These are phyloP conservation scores for Sphaceloma murrayae DNA, from an alignment of 2,329 filamentous ascomycete species.

Conservation along the genomic window DNA sequence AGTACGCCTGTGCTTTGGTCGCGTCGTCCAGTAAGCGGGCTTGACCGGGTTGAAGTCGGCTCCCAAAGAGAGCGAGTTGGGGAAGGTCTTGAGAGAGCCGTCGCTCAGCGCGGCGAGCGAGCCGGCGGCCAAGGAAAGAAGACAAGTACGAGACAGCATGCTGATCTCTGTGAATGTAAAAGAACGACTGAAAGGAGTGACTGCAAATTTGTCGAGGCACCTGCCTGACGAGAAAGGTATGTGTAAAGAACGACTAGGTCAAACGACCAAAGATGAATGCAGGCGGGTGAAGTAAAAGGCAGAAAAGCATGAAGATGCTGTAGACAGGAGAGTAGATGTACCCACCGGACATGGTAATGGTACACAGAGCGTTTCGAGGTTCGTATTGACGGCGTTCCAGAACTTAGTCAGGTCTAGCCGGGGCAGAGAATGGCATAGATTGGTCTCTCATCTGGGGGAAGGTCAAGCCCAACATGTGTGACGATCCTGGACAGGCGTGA, in stretches of 20 bases:
- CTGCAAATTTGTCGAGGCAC: constrained; percentile 6
- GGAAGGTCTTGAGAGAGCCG: constrained; percentile 34
- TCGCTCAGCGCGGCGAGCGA: constrained; percentile 32
- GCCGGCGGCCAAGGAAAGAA: constrained; percentile 25
- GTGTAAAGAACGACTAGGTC: constrained; percentile 15
- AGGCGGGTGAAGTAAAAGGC: constrained; percentile 4
- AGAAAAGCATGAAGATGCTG: neutral
- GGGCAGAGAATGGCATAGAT: neutral
- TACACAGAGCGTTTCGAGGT: constrained; percentile 7
- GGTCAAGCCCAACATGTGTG: constrained; percentile 11
- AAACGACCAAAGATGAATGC: constrained; percentile 12
- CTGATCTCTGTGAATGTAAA: constrained; percentile 4
- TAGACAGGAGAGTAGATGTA: constrained; percentile 2
- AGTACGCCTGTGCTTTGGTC: constrained; percentile 52
- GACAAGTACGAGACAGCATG: constrained; percentile 18
- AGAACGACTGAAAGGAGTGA: constrained; percentile 15
- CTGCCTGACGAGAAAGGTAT: constrained; percentile 11
- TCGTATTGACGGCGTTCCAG: neutral
- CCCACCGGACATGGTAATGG: constrained; percentile 1
- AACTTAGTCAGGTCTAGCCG: neutral
- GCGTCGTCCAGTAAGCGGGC: constrained; percentile 52
- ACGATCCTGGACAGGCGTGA: constrained; percentile 7
- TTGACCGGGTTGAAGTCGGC: constrained; percentile 49
- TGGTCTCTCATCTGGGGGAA: constrained; percentile 1
- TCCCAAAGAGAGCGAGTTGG: constrained; percentile 40